These are phyloP conservation scores for Fusarium concolor DNA, from an alignment of 2,329 filamentous ascomycete genomes.

Conservation along the genomic window DNA sequence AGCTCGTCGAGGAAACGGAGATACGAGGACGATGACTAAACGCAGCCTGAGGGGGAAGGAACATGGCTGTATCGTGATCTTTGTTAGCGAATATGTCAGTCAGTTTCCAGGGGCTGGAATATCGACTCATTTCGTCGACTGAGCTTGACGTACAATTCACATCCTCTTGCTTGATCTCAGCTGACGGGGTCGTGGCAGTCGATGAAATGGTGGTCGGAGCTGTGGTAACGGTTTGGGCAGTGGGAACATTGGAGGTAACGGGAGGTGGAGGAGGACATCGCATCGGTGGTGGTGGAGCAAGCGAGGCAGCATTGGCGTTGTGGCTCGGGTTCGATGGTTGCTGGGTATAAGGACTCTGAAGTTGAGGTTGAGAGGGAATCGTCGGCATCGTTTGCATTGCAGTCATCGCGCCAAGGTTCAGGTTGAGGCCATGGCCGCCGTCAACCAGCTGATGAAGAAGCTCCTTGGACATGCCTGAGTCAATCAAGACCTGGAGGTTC, in stretches of 20 bases:
- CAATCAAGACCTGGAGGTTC: slow-evolving; percentile 60
- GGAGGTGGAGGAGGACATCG: slow-evolving; percentile 51
- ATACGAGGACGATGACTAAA: slow-evolving; percentile 58
- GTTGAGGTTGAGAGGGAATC: slow-evolving; percentile 34
- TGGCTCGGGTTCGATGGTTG: slow-evolving; percentile 34
- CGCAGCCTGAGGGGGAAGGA: slow-evolving; percentile 52
- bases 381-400: slow-evolving; percentile 28
- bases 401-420: slow-evolving; percentile 32
- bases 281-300: slow-evolving; percentile 48
- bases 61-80: slow-evolving; percentile 46
- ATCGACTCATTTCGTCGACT: background rate
- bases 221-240: slow-evolving; percentile 34
- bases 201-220: slow-evolving; percentile 38
- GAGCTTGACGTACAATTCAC: slow-evolving; percentile 42
- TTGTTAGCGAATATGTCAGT: slow-evolving; percentile 28
- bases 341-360: slow-evolving; percentile 34
- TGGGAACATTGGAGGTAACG: slow-evolving; percentile 36
- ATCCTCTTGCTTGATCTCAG: slow-evolving; percentile 49
- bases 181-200: slow-evolving; percentile 40
- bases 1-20: slow-evolving; percentile 63
- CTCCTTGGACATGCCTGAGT: slow-evolving; percentile 59
- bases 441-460: slow-evolving; percentile 57
- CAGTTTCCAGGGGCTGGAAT: background rate
- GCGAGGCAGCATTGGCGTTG: slow-evolving; percentile 36
- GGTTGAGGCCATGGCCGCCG: slow-evolving; percentile 51